Conservation (phyloP, 441 rosid genomes). For the Erodium trifolium region DNA sequence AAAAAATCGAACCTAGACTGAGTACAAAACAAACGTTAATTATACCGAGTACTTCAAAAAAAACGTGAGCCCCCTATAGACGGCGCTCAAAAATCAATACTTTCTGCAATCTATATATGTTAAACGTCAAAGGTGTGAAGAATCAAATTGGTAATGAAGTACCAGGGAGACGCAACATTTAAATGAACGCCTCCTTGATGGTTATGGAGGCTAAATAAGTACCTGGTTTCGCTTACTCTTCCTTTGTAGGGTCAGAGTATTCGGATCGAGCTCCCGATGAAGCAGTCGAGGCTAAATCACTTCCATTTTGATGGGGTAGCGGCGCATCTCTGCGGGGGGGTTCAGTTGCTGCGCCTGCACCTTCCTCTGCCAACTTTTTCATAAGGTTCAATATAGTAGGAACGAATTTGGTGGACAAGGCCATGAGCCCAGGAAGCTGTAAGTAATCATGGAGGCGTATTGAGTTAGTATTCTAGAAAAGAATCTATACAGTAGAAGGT, state of each 20-base stretch:
- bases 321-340: slow-evolving; percentile 23
- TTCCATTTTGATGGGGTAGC: slow-evolving; percentile 27
- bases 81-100: not conserved
- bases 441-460: not conserved
- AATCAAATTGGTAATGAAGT: no score
- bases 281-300: slow-evolving; percentile 2
- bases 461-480: not conserved
- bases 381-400: slow-evolving; percentile 89
- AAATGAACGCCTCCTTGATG: no score
- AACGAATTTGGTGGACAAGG: slow-evolving; percentile 71
- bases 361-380: slow-evolving; percentile 77
- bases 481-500: not conserved
- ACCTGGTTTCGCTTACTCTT: not conserved
- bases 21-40: no score
- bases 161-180: not conserved
- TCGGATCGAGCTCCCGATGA: not conserved
- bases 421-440: slow-evolving; percentile 87
- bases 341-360: slow-evolving; percentile 36
- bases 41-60: not conserved
- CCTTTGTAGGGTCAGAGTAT: not conserved
- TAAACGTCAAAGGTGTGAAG: not conserved
- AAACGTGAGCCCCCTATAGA: not conserved
- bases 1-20: not conserved
- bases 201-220: no score
- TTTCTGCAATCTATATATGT: not conserved